Percentiles rank a stretch among this genome's conserved stretches.
Evolutionary conservation across 169 alveolate species (phyloP).

Genomic region (Pseudocohnilembus persalinus): DNA sequence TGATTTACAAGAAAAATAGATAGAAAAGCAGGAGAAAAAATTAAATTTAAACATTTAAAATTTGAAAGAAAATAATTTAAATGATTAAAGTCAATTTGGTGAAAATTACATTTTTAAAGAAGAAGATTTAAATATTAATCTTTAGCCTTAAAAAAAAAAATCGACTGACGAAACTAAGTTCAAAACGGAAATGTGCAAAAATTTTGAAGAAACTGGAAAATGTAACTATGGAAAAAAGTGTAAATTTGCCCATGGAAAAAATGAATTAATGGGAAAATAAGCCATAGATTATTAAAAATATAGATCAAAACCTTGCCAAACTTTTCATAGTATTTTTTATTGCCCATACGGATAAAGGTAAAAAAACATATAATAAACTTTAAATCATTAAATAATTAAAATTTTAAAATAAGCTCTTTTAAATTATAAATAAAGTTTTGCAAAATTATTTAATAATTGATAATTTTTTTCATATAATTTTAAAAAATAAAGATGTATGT

Average conservation of each 20-base stretch:
- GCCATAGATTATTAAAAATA: constrained; percentile 36
- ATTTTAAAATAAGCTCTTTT: too few species aligned
- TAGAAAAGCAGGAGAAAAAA: too few species aligned
- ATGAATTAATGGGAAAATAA: constrained; percentile 38
- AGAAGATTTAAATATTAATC: not conserved
- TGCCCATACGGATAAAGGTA: constrained; percentile 16
- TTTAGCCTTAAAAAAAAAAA: not conserved
- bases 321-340: constrained; percentile 4
- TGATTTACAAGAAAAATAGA: too few species aligned
- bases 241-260: constrained; percentile 73
- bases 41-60: not conserved
- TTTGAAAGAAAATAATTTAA: not conserved
- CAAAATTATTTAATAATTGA: too few species aligned
- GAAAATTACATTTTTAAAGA: not conserved
- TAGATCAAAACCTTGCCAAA: constrained; percentile 54
- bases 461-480: too few species aligned
- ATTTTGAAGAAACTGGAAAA: constrained; percentile 52
- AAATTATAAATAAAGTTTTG: too few species aligned
- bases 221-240: constrained; percentile 73
- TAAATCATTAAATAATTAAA: too few species aligned
- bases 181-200: constrained; percentile 66
- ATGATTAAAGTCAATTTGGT: not conserved
- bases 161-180: constrained; percentile 42
- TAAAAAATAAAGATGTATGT: not conserved
- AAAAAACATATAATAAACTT: not conserved